Conservation (phyloP, 225 moss, liverwort and hornwort species). For the Takakia lepidozioides region DNA sequence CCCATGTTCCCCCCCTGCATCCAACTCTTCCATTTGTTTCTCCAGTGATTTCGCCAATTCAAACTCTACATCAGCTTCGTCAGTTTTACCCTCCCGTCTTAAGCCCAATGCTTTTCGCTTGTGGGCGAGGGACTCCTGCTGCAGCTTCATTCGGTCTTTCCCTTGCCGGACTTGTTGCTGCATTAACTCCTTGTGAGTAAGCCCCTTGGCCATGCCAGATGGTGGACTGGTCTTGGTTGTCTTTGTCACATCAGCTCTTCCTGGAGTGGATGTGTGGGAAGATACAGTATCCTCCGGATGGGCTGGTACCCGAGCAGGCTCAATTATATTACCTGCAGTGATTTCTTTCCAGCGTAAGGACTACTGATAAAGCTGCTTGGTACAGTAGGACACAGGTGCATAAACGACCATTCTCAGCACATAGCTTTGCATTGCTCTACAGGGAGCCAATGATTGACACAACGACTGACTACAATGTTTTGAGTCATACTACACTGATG, state of each 20-base stretch:
- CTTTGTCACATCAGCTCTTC: neutral
- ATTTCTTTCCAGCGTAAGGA: too few relatives aligned
- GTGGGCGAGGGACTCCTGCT: conserved; percentile 93
- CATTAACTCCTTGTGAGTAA: conserved; percentile 72
- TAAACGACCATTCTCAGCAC: neutral
- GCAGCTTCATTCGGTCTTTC: conserved; percentile 96
- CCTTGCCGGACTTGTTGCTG: conserved; percentile 85
- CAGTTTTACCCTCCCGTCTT: conserved; percentile 84
- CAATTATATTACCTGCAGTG: too few relatives aligned
- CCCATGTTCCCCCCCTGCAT: conserved; percentile 50
- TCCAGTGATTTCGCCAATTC: conserved; percentile 87
- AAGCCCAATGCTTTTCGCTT: conserved; percentile 88
- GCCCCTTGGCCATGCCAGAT: conserved; percentile 25
- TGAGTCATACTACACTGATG: too few relatives aligned
- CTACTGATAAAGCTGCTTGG: too few relatives aligned
- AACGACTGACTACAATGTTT: too few relatives aligned
- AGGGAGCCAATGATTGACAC: too few relatives aligned
- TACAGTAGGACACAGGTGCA: too few relatives aligned
- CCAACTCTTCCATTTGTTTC: conserved; percentile 94
- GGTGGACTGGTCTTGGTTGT: conserved; percentile 25
- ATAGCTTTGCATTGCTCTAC: too few relatives aligned
- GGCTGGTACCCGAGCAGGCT: too few relatives aligned
- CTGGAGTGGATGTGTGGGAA: neutral
- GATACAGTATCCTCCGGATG: too few relatives aligned
- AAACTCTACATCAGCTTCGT: conserved; percentile 91